A percentile compares a stretch with the other conserved stretches of the same genome.
phyloP scores from a whole-genome alignment of 176 grass and related monocot genomes.

The Leersia perrieri region DNA sequence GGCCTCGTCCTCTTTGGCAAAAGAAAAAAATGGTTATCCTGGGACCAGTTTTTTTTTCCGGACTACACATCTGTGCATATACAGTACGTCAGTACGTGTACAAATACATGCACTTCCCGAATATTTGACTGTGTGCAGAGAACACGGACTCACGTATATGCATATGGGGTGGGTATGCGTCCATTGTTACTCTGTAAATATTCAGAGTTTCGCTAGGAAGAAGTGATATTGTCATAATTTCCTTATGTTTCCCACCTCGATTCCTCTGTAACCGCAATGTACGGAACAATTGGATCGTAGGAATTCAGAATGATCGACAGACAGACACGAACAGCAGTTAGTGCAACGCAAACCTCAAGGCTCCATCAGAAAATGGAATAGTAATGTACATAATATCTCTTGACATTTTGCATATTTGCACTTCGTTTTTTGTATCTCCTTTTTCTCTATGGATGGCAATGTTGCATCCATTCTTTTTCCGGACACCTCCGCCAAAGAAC shows the following conservation, averaged over 20 bases:
- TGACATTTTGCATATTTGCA: constrained; percentile 27
- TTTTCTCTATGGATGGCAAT: constrained; percentile 19
- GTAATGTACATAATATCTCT: constrained; percentile 12
- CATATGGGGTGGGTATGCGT: too few species aligned
- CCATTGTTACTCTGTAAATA: too few species aligned
- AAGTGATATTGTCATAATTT: too few species aligned
- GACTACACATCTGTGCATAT: too few species aligned
- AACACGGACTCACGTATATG: too few species aligned
- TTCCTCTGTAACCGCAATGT: not conserved
- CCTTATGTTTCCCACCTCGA: not conserved
- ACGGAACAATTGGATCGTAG: not conserved
- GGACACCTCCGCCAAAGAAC: not conserved
- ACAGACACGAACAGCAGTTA: not conserved
- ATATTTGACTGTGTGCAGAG: too few species aligned
- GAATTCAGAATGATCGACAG: not conserved
- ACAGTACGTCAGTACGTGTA: too few species aligned
- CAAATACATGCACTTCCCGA: too few species aligned
- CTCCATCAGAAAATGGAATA: not conserved
- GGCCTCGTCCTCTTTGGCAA: too few species aligned
- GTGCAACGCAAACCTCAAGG: not conserved
- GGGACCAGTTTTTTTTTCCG: too few species aligned
- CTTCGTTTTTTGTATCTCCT: not conserved
- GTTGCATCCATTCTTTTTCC: constrained; percentile 21
- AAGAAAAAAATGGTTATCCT: too few species aligned
- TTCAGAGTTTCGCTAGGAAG: too few species aligned